Percentiles rank a stretch among this genome's conserved stretches.
Evolutionary conservation across 352 stramenopile species (phyloP).

Genomic region (Phytophthora pseudosyringae): DNA sequence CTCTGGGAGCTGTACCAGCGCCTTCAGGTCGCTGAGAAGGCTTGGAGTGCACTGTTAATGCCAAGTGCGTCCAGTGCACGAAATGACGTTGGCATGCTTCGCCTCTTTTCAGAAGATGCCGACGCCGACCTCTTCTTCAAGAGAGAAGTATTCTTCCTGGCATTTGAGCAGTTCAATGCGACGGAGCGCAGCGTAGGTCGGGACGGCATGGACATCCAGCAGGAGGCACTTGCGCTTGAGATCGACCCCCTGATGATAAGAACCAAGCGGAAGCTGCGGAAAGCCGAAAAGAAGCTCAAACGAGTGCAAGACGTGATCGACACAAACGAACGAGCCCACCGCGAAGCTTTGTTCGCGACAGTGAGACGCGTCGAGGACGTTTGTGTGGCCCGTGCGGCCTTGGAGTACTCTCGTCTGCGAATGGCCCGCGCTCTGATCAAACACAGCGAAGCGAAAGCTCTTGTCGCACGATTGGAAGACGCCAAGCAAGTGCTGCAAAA

Average conservation of each 20-base stretch:
- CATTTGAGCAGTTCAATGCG: constrained; percentile 31
- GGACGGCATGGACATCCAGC: constrained; percentile 7
- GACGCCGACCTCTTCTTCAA: constrained; percentile 64
- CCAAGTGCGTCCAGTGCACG: constrained; percentile 1
- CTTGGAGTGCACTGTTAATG: constrained; percentile 7
- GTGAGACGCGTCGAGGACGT: constrained; percentile 34
- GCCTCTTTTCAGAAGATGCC: constrained; percentile 48
- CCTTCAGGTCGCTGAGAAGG: constrained; percentile 30
- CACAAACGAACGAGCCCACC: constrained; percentile 31
- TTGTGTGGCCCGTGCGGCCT: constrained; percentile 31
- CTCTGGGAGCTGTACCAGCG: constrained; percentile 45
- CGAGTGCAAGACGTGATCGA: constrained; percentile 40
- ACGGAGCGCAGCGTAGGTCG: background rate
- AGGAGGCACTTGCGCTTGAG: constrained; percentile 12
- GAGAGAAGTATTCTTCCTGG: constrained; percentile 48
- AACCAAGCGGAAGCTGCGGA: constrained; percentile 59
- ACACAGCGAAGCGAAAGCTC: constrained; percentile 29
- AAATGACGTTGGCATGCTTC: constrained; percentile 31
- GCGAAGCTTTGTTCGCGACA: constrained; percentile 32
- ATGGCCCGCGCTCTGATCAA: constrained; percentile 51
- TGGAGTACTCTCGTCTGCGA: constrained; percentile 44
- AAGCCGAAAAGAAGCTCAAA: constrained; percentile 60
- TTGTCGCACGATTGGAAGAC: constrained; percentile 26
- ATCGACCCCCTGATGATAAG: constrained; percentile 17
- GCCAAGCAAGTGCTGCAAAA: constrained; percentile 25